Conservation (phyloP, 495 filamentous ascomycete genomes). For the Barbatosphaeria neglecta region DNA sequence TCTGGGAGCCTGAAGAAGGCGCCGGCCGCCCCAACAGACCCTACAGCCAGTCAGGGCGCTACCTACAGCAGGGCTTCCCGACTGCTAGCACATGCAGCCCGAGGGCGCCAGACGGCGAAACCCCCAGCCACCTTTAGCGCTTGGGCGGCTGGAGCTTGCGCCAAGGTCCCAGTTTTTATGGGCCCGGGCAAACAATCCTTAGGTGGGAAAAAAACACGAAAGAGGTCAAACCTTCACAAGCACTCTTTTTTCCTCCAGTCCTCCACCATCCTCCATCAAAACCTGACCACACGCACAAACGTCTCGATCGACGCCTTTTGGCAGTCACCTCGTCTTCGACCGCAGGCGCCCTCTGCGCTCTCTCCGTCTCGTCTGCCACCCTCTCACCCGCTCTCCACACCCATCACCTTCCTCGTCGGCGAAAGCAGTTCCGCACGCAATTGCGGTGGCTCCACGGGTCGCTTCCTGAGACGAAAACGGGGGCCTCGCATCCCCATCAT, state of each 20-base stretch:
- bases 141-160: background rate
- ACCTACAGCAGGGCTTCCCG: background rate
- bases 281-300: background rate
- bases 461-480: background rate
- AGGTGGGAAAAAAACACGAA: background rate
- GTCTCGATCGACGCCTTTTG: background rate
- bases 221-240: background rate
- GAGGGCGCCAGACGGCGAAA: too few species aligned
- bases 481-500: conserved; percentile 4
- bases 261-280: background rate
- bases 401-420: background rate
- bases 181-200: background rate
- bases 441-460: background rate
- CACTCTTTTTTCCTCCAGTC: background rate
- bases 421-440: background rate
- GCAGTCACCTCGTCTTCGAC: background rate
- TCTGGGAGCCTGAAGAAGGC: too few species aligned
- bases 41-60: too few species aligned
- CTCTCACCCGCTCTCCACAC: background rate
- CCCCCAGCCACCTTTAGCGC: background rate
- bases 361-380: background rate
- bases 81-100: background rate
- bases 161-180: background rate
- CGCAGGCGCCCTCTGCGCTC: background rate
- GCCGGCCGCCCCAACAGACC: too few species aligned